Evolutionary conservation across 176 grass and related monocot species (phyloP), one percentile per base, ranked within the genome.

Genomic region (Phragmites australis): DNA sequence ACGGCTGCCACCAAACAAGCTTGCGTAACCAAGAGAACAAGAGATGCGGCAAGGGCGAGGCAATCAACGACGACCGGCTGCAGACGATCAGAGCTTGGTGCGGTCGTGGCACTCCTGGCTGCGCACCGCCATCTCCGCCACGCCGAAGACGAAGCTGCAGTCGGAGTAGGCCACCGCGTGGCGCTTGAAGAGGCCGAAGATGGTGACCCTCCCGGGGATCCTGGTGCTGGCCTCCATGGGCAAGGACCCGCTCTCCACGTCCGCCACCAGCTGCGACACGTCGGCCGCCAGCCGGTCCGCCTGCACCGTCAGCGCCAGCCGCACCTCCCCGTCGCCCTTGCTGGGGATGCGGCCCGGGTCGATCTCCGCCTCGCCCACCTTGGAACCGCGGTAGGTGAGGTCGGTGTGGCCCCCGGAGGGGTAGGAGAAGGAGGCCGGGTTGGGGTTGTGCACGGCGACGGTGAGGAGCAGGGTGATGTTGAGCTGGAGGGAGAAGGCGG

Each of bases 101-200:
- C 27, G 17, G 29, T 65, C 44, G 2, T 22, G 18, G 59, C 75
- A 78, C 43, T 50, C 6, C 59, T 78, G 75, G 19, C 44, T 49
- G 0, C 44, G 59, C 59, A 78, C 29, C 59, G 0, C 0, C 75
- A 78, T 65, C 59, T 65, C 75, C 0, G 44, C 0, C 6, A 78
- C 45, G 13, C 45, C 76, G 7, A 78, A 51, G 1, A 78, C 76
- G 76, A 78, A 65, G 29, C 11, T 65, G 29, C 76, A 78, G 29
- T 78, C 76, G 7, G 76, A 78, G 76, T 78, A 78, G 1, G 93
- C 86, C 1, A 93, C 90, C 2, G 90, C 90, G 60, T 77, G 81
- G 29, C n/a, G 66, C 75, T 84, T 99, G 65, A 99, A 83, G 13
- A 99, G 4, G 2, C 96, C 96, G 0, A 99, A 47, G 16, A 99